Evolutionary conservation across 2,329 filamentous ascomycete species (phyloP).

Genomic region (Epichloe gansuensis): DNA sequence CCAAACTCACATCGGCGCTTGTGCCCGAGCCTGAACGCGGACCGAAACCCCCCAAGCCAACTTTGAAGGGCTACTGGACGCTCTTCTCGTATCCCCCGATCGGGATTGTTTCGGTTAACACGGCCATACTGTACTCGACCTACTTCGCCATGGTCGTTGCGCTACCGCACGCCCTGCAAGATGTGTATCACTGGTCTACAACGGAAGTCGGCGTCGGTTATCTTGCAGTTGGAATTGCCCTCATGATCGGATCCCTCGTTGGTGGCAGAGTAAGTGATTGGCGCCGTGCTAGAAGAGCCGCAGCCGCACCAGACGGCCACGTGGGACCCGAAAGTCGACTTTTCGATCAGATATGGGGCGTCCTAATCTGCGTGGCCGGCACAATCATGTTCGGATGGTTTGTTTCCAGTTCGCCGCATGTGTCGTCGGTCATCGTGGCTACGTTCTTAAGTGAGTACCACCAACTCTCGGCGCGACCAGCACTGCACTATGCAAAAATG

Average conservation of each 20-base stretch:
- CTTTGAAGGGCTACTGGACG: conserved; percentile 14
- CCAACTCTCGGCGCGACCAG: not conserved
- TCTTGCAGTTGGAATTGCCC: conserved; percentile 15
- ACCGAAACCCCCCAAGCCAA: conserved; percentile 17
- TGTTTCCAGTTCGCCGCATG: conserved; percentile 16
- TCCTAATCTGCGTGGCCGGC: conserved; percentile 23
- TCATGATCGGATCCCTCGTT: conserved; percentile 21
- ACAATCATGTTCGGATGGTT: conserved; percentile 30
- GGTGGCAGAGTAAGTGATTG: conserved; percentile 26
- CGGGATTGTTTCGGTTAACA: conserved; percentile 20
- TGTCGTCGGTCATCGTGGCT: conserved; percentile 16
- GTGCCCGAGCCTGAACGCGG: conserved; percentile 14
- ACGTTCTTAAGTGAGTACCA: conserved; percentile 16
- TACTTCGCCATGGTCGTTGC: conserved; percentile 21
- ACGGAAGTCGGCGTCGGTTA: conserved; percentile 23
- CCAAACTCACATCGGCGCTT: conserved; percentile 11
- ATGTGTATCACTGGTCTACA: conserved; percentile 21
- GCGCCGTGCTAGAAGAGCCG: conserved; percentile 13
- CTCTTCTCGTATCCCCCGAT: conserved; percentile 21
- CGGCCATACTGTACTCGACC: conserved; percentile 19
- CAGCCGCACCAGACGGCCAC: conserved; percentile 5
- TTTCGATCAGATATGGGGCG: conserved; percentile 25
- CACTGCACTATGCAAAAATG: not conserved
- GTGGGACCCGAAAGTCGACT: conserved; percentile 26
- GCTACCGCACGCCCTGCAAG: conserved; percentile 17